Base-by-base conservation (phyloP, 2,329 filamentous ascomycete species). In the Botryosphaeria dothidea region DNA sequence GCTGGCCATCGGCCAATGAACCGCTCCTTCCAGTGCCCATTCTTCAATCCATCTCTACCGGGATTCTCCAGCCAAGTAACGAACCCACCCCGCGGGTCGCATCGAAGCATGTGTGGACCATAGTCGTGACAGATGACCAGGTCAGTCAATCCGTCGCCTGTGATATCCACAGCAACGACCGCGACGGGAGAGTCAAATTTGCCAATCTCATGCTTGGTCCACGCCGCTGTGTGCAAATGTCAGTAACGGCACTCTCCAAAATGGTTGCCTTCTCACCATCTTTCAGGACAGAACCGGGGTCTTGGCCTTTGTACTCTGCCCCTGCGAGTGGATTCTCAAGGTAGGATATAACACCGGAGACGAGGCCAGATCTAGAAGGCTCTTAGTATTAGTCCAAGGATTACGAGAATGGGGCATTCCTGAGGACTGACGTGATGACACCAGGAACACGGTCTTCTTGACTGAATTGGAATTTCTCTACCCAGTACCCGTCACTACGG, bases 1-100 rank as follows among this genome's bases (percentile, higher is more conserved):
- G 61, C 61, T 9, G 61, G 61, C 61, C 61, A 63, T 17, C 61
- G 46, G 11, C 61, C 61, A 21, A 63, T 63, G 46, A 34, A 63
- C 5, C 45, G 23, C 34, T 63, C 46, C 31, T 63, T 54, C 61
- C 61, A 63, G 11, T 63, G 17, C 3, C 48, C 27, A 8, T 54
- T 43, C 11, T 52, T 52, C 19, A 63, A 31, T 0, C 11, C 19
- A 2, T 63, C 46, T 38, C 61, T 51, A 8, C 61, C 61, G 11
- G 61, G 61, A 31, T 63, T 63, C 21, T 54, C 31, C 3, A 63
- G 61, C 61, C 61, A 63, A 13, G 46, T 63, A 19, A 63, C n/a
- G 0, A 21, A 23, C 29, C 61, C 61, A 5, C 61, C 61, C 15
- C 19, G 23, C 29, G 17, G 23, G 48, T 63, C 23, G 34, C 61